phyloP scores from a whole-genome alignment of 2,329 filamentous ascomycete species.

The Pestalotiopsis sp. region DNA sequence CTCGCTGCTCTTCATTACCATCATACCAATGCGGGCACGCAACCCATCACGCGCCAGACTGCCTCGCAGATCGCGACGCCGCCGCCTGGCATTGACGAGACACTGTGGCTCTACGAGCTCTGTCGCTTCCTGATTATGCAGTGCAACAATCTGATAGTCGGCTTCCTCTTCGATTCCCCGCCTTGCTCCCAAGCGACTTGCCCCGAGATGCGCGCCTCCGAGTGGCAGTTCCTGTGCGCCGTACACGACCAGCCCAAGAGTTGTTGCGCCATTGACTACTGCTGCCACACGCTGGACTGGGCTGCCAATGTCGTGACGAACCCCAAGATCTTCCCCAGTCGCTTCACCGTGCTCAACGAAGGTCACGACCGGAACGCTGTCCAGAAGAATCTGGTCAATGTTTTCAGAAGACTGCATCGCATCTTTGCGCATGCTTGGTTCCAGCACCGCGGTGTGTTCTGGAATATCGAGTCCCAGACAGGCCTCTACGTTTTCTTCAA shows the following conservation, averaged over 20 bases:
- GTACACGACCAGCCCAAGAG: constrained; percentile 96
- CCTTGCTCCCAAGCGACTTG: constrained; percentile 89
- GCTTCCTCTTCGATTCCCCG: constrained; percentile 87
- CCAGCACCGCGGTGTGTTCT: constrained; percentile 92
- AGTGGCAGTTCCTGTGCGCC: constrained; percentile 99
- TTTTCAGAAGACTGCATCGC: constrained; percentile 89
- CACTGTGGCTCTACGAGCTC: constrained; percentile 96
- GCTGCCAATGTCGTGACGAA: constrained; percentile 93
- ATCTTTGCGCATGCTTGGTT: constrained; percentile 99
- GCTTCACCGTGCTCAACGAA: constrained; percentile 62
- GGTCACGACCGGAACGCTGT: constrained; percentile 64
- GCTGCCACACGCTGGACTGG: constrained; percentile 98
- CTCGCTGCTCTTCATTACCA: constrained; percentile 88
- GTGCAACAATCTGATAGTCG: constrained; percentile 88
- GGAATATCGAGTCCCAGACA: constrained; percentile 87
- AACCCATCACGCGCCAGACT: constrained; percentile 74
- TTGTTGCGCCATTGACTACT: constrained; percentile 98
- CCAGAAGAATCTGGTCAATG: constrained; percentile 86
- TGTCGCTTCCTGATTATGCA: constrained; percentile 95
- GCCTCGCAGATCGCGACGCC: constrained; percentile 77
- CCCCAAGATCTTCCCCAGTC: constrained; percentile 91
- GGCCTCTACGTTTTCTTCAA: constrained; percentile 97
- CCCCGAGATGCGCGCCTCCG: constrained; percentile 96
- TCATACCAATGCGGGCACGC: constrained; percentile 68
- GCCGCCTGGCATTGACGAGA: constrained; percentile 79